Evolutionary conservation across 129 eudicot genomes (phyloP).

Genomic region (Silybum marianum): DNA sequence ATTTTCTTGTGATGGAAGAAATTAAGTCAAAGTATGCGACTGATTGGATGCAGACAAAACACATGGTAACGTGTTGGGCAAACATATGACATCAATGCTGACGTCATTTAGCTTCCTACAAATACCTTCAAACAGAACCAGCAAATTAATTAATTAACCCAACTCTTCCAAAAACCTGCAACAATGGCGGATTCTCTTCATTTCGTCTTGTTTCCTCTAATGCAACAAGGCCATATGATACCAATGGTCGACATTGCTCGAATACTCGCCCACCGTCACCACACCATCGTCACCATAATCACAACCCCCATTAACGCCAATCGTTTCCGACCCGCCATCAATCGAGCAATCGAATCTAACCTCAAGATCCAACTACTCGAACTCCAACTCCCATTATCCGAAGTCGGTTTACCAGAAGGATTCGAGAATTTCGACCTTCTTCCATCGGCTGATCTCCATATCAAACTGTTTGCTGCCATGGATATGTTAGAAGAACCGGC

Average conservation of each 20-base stretch:
- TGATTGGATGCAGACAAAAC: background rate
- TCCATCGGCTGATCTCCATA: slow-evolving; percentile 34
- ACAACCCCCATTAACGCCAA: slow-evolving; percentile 61
- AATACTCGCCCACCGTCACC: slow-evolving; percentile 45
- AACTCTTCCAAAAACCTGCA: background rate
- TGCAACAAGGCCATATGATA: slow-evolving; percentile 74
- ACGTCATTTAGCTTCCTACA: slow-evolving; percentile 8
- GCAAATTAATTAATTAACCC: too few relatives aligned
- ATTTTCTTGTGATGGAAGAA: background rate
- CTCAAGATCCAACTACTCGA: slow-evolving; percentile 42
- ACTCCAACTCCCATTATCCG: slow-evolving; percentile 48
- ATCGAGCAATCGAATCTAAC: slow-evolving; percentile 44
- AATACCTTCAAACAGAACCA: background rate
- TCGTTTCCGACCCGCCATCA: slow-evolving; percentile 35
- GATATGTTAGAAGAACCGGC: slow-evolving; percentile 43
- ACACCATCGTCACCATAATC: slow-evolving; percentile 39
- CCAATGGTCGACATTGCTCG: slow-evolving; percentile 75
- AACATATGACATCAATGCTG: slow-evolving; percentile 18
- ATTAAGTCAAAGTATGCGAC: background rate
- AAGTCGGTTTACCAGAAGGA: slow-evolving; percentile 64
- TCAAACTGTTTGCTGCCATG: slow-evolving; percentile 40
- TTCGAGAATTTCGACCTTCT: slow-evolving; percentile 61
- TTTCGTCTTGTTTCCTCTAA: slow-evolving; percentile 57
- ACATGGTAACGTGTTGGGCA: slow-evolving; percentile 11
- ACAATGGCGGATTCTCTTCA: slow-evolving; percentile 42